Base-by-base conservation (phyloP, 2,329 filamentous ascomycete species). In the Xylariales sp. region DNA sequence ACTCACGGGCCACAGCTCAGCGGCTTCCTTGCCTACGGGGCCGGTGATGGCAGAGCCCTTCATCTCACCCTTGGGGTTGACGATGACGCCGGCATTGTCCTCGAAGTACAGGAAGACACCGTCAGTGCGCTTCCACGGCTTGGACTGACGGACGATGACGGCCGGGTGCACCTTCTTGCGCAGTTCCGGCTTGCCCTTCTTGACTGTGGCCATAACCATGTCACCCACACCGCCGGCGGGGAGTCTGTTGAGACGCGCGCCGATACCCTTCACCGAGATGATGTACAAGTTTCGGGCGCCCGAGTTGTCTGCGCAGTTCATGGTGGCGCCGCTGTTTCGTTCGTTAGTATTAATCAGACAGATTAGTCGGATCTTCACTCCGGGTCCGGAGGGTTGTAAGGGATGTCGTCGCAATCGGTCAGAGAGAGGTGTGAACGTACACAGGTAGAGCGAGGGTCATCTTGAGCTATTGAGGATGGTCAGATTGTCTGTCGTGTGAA, bases 41-140 rank as follows among this genome's bases (percentile, higher is more conserved):
- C 93, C 93, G 61, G 93, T 98, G 71, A 98, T 98, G 71, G 93
- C 93, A 55, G 89, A 96, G 68, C 93, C 93, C 86, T 98, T 98
- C 93, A 98, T 98, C 80, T 98, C 93, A 77, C 93, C 93, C 87
- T 98, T 98, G 74, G 91, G 89, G 82, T 98, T 98, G 80, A 98
- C 93, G 66, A 98, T 98, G 38, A 46, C 93, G 84, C 93, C 93
- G 70, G 93, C 93, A 74, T 98, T 98, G 77, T 98, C 94, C 88
- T 98, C 93, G 67, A 98, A 98, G 83, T 98, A 98, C 61, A 98
- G 84, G 82, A 88, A 98, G 64, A 97, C 87, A 74, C 93, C 94
- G 71, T 98, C 93, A 60, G 87, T 86, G 71, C 93, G 85, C 82
- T 93, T 90, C 93, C 93, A 98, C 64, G 93, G 93, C 85, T 98